Evolutionary conservation across 192 early-diverging fungal genomes (phyloP).

Genomic region (Entrophospora sp.): DNA sequence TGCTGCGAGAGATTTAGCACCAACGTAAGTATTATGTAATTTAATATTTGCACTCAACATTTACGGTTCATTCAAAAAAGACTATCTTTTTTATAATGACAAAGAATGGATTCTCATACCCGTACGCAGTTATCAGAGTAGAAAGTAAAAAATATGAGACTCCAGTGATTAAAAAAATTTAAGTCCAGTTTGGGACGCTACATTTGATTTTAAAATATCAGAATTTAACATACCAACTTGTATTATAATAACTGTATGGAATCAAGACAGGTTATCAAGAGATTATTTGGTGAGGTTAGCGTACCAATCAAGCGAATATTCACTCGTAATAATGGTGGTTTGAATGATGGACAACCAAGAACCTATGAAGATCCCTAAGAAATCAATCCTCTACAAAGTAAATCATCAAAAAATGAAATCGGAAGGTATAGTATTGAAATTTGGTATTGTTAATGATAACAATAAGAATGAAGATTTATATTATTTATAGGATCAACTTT

Average conservation of each 20-base stretch:
- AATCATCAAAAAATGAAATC: background rate
- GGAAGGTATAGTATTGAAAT: slow-evolving; percentile 19
- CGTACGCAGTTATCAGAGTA: slow-evolving; percentile 40
- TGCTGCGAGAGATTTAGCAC: too few species aligned
- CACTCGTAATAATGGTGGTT: slow-evolving; percentile 19
- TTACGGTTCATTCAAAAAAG: too few species aligned
- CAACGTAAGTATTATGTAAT: too few species aligned
- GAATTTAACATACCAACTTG: slow-evolving; percentile 24
- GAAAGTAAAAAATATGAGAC: slow-evolving; percentile 55
- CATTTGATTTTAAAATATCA: slow-evolving; percentile 46
- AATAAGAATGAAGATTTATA: slow-evolving; percentile 2
- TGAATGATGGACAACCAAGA: slow-evolving; percentile 28
- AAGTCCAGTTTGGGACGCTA: slow-evolving; percentile 57
- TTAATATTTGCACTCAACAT: too few species aligned
- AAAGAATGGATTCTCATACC: slow-evolving; percentile 34
- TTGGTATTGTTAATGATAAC: background rate
- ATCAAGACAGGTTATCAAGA: slow-evolving; percentile 55
- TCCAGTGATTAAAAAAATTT: slow-evolving; percentile 46
- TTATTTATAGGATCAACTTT: slow-evolving; percentile 7
- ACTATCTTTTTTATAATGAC: background rate
- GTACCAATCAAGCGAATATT: slow-evolving; percentile 51
- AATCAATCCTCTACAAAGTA: slow-evolving; percentile 32
- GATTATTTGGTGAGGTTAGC: slow-evolving; percentile 55
- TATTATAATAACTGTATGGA: slow-evolving; percentile 53
- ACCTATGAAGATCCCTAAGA: slow-evolving; percentile 44